Conservation (phyloP, 441 rosid genomes). For the Croton setiger region DNA sequence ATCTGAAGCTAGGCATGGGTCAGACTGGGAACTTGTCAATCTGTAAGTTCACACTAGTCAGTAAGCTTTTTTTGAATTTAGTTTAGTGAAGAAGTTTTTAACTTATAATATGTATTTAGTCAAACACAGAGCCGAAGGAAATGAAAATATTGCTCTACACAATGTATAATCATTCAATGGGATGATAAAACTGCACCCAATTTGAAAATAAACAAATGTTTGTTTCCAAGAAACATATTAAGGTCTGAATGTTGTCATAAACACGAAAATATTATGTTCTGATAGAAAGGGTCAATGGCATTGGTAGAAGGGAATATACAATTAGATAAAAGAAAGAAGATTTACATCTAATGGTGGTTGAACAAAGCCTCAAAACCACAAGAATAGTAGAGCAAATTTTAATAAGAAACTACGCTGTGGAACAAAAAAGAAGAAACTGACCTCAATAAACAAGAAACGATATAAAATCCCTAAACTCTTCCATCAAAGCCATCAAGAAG, state of each 20-base stretch:
- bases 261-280: not conserved
- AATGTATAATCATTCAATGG: not conserved
- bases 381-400: no score
- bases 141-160: not conserved
- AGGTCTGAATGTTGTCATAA: not conserved
- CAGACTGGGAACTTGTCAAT: not conserved
- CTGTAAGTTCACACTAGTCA: no score
- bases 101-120: not conserved
- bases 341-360: not conserved
- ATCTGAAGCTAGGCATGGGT: not conserved
- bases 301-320: not conserved
- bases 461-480: conserved; percentile 42
- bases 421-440: conserved; percentile 13
- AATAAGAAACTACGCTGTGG: not conserved
- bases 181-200: not conserved
- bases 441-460: conserved; percentile 14
- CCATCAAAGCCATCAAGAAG: conserved; percentile 94
- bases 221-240: not conserved
- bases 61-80: no score
- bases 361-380: not conserved
- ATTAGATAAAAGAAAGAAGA: not conserved
- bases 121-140: not conserved
- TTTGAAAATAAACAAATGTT: not conserved
- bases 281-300: not conserved
- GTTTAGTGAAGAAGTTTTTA: no score